These are phyloP conservation scores for Aspergillus proliferans DNA, from an alignment of 2,329 filamentous ascomycete genomes.

Conservation along the genomic window DNA sequence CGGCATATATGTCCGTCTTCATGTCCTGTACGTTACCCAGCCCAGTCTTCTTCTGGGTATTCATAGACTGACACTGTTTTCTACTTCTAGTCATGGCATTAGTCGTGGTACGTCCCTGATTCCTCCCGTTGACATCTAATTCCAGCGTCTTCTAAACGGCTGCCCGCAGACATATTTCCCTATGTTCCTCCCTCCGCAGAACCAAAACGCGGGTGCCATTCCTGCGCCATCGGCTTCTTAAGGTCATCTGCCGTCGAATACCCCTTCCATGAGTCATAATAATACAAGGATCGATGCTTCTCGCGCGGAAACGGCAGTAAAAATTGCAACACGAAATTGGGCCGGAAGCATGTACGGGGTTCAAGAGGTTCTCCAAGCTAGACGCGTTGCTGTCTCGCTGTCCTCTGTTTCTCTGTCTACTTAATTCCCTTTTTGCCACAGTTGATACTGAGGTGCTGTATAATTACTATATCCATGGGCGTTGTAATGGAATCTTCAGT, in stretches of 20 bases:
- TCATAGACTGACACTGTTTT: constrained; percentile 1
- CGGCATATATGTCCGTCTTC: constrained; percentile 66
- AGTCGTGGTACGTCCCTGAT: constrained; percentile 37
- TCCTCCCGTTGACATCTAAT: not conserved
- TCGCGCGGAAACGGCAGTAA: not conserved
- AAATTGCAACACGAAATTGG: not conserved
- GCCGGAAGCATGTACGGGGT: not conserved
- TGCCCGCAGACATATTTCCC: constrained; percentile 55
- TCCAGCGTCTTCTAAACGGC: constrained; percentile 8
- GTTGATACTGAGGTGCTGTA: not conserved
- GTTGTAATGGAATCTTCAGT: not conserved
- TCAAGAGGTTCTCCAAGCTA: not conserved
- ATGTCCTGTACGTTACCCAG: constrained; percentile 62
- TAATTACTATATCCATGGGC: not conserved
- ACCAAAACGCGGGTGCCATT: constrained; percentile 30
- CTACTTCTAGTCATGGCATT: constrained; percentile 54
- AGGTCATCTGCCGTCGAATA: not conserved
- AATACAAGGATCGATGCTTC: not conserved
- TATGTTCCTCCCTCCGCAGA: constrained; percentile 55
- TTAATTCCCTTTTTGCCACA: not conserved
- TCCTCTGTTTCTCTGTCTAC: too few relatives aligned
- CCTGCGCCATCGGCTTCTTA: constrained; percentile 43
- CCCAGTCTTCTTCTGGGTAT: not conserved
- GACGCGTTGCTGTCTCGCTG: too few relatives aligned
- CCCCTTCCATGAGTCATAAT: not conserved